Base-by-base conservation (phyloP, 139 green algal genomes). In the Medakamo hakoo region DNA sequence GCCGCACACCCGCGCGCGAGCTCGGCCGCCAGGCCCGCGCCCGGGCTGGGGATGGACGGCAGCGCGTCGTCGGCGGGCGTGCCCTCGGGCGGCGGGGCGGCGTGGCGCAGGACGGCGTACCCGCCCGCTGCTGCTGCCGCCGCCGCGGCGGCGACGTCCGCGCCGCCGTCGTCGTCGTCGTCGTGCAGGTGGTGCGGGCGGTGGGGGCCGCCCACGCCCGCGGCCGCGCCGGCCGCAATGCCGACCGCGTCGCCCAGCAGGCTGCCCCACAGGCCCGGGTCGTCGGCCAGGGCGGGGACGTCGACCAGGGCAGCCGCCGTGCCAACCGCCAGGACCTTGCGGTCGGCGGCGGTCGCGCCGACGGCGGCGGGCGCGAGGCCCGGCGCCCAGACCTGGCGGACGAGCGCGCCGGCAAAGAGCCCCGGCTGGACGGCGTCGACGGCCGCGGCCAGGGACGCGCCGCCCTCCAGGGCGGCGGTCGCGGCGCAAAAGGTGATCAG, bases 391-490 rank as follows among this genome's bases (percentile, higher is more conserved):
- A 95, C 78, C 68, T 85, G 69, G 69, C 88, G 68, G 68, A 95
- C 49, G 23, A 97, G 65, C 73, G 88, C 86, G 30, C 73, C 31
- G 1, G 57, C 64, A 52, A 93, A 82, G 26, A 95, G 71, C 25
- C 86, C 87, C 4, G 69, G 68, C 80, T 97, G 91, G 65, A 97
- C 80, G 21, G 62, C 72, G 27, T 96, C 80, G 52, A 96, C 72
- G 29, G 48, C 73, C 30, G 70, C 72, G 18, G 58, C n/a, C 22
- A 88, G 58, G 2, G 63, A n/a, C 3, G 58, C 58, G 0, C 71
- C 59, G 19, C 84, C 87, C 21, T 84, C 76, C 68, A 84, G 84
- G 63, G 66, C 75, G 2, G 86, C 74, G 55, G 91, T 84, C 4
- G 80, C 59, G 14, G 83, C 62, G 30, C 89, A 31, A 76, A 94